phyloP scores from a whole-genome alignment of 345 rosid genomes.

The Citrus australasica region DNA sequence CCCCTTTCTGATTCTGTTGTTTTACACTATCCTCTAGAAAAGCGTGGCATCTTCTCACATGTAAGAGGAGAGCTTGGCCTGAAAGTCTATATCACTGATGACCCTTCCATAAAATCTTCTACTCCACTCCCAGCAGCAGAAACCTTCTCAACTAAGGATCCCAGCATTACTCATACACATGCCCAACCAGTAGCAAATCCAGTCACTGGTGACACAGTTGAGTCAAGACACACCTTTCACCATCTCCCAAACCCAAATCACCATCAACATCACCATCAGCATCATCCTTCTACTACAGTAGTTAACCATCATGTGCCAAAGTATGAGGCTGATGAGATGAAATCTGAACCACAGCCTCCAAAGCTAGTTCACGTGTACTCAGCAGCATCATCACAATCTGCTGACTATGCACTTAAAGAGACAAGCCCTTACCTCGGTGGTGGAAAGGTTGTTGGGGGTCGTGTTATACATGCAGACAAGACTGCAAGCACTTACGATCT shows the following conservation, averaged over 20 bases:
- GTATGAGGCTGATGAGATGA: slow-evolving; percentile 64
- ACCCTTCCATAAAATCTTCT: slow-evolving; percentile 66
- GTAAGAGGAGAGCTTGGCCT: slow-evolving; percentile 96
- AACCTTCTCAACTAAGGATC: slow-evolving; percentile 23
- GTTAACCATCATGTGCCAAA: slow-evolving; percentile 57
- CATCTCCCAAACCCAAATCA: slow-evolving; percentile 75
- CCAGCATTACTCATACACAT: slow-evolving; percentile 14
- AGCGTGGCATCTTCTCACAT: slow-evolving; percentile 82
- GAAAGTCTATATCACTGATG: slow-evolving; percentile 76
- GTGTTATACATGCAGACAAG: slow-evolving; percentile 76
- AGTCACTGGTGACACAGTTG: slow-evolving; percentile 22
- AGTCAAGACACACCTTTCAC: slow-evolving; percentile 61
- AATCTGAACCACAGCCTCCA: slow-evolving; percentile 59
- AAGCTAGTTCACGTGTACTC: slow-evolving; percentile 72
- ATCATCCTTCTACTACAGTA: slow-evolving; percentile 40
- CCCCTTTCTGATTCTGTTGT: slow-evolving; percentile 84
- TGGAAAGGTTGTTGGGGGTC: slow-evolving; percentile 82
- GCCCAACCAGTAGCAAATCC: slow-evolving; percentile 11
- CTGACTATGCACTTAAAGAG: slow-evolving; percentile 83
- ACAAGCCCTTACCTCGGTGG: slow-evolving; percentile 96
- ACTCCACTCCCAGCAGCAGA: slow-evolving; percentile 33
- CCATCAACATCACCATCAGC: slow-evolving; percentile 38
- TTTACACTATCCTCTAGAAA: slow-evolving; percentile 85
- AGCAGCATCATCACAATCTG: slow-evolving; percentile 62
- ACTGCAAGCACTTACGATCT: slow-evolving; percentile 91